Base-by-base conservation (phyloP, 768 basidiomycete genomes). In the Suillus discolor region DNA sequence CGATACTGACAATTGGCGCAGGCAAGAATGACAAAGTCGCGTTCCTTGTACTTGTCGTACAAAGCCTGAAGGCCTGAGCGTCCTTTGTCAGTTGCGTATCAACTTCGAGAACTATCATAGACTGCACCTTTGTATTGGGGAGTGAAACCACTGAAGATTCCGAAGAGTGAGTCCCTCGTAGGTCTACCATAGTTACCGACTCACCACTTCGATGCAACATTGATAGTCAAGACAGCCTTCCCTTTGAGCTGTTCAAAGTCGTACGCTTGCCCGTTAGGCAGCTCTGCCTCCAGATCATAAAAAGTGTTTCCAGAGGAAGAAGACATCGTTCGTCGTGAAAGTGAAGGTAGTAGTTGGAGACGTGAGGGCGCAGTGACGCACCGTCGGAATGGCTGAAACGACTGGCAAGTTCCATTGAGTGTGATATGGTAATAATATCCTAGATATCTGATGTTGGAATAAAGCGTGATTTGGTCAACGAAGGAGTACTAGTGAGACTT, bases 31-130 rank as follows among this genome's bases (percentile, higher is more conserved):
- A 89, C 83, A 53, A 97, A 83, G 7, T 83, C 92, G 63, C 84
- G 79, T 61, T 89, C 89, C 73, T 91, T 89, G 81, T 94, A 91
- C 74, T 92, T 92, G 63, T 94, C 85, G 76, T 96, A 86, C 20
- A 96, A 80, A 23, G 79, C 78, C 77, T 98, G 92, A 25, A 98
- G 86, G 55, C 93, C 94, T 84, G 71, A 62, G 36, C 63, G 38
- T 20, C 38, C 34, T n/a, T 64, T 57, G 41, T 23, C 34, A 11
- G 41, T 31, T 11, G 44, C 54, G 31, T 28, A 18, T 59, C 23
- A 28, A 59, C 23, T 34, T 36, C 9, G 34, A 62, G 6, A 39
- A 67, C 18, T 18, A n/a, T n/a, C n/a, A 38, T 28, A 42, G 7
- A 28, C 20, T 72, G 53, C 64, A 85, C 89, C 91, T 74, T 82